Conservation (phyloP, 805 yeast species). For the Candida odintsovae region DNA sequence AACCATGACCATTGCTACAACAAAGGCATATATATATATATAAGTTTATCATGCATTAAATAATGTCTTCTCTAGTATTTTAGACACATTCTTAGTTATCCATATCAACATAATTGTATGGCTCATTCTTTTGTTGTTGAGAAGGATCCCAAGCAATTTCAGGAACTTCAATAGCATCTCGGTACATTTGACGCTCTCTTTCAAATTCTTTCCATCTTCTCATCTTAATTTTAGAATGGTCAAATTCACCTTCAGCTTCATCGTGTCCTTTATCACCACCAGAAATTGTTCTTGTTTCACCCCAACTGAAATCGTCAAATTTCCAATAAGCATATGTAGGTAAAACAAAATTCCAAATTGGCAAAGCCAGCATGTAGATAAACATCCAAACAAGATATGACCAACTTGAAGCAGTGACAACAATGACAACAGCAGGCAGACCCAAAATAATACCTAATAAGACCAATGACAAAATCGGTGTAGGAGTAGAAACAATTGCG, state of each 20-base stretch:
- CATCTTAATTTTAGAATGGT: slow-evolving; percentile 85
- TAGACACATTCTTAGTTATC: neutral
- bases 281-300: slow-evolving; percentile 80
- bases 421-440: slow-evolving; percentile 75
- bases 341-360: slow-evolving; percentile 89
- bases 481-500: slow-evolving; percentile 67
- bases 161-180: slow-evolving; percentile 18
- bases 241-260: slow-evolving; percentile 75
- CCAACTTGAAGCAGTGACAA: slow-evolving; percentile 71
- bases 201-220: slow-evolving; percentile 95
- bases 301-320: slow-evolving; percentile 96
- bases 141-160: slow-evolving; percentile 25
- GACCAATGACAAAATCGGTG: slow-evolving; percentile 71
- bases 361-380: slow-evolving; percentile 72
- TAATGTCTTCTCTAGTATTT: neutral
- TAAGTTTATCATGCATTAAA: slow-evolving; percentile 1
- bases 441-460: slow-evolving; percentile 78
- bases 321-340: slow-evolving; percentile 91
- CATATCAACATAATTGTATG: slow-evolving; percentile 10
- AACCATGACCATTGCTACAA: too few species aligned
- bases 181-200: slow-evolving; percentile 38
- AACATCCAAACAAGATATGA: slow-evolving; percentile 75
- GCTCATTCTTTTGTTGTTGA: slow-evolving; percentile 7
- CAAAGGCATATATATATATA: too few species aligned
- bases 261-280: slow-evolving; percentile 69